Evolutionary conservation across 176 grass and related monocot species (phyloP), one percentile per base, ranked within the genome.

Genomic region (Zoysia japonica): DNA sequence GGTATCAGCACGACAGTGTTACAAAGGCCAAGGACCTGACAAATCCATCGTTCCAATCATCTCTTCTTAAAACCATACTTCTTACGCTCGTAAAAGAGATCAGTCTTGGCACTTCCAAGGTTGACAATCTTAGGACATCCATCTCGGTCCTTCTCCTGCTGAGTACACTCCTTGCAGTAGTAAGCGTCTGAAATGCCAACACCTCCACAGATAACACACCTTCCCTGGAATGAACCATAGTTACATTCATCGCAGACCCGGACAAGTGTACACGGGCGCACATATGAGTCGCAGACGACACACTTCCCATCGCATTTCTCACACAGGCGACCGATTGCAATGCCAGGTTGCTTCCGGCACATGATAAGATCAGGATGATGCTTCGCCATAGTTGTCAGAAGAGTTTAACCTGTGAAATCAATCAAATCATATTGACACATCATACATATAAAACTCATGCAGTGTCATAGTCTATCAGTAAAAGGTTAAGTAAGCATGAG

Each of bases 351-450:
- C 74, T 95, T 95, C 51, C 89, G 72, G 89, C 87, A 95, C 93
- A 95, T 95, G 67, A 92, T 95, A 54, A 95, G 87, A 87, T 95
- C 89, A 6, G 93, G 93, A 69, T 95, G 93, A 78, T 95, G 87
- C 61, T 95, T 95, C 11, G 93, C 89, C 93, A 95, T 95, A 63
- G 37, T n/a, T 81, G 37, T 5, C 0, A 1, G 61, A 20, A 9
- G 55, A 57, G 5, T 5, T 17, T n/a, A 17, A n/a, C 54, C 55
- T 57, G 55, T 2, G 1, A 56, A 81, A 14, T 14, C 77, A 80
- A 49, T n/a, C 1, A 74, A 71, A 68, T 40, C 60, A 90, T 66
- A 17, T 17, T 50, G 56, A 11, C 13, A 71, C 0, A 4, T 0
- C 11, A 37, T 37, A 47, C 5, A 65, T 9, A 41, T 81, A 43